phyloP scores from a whole-genome alignment of 768 basidiomycete genomes.

The Hygrocybe coccinea region DNA sequence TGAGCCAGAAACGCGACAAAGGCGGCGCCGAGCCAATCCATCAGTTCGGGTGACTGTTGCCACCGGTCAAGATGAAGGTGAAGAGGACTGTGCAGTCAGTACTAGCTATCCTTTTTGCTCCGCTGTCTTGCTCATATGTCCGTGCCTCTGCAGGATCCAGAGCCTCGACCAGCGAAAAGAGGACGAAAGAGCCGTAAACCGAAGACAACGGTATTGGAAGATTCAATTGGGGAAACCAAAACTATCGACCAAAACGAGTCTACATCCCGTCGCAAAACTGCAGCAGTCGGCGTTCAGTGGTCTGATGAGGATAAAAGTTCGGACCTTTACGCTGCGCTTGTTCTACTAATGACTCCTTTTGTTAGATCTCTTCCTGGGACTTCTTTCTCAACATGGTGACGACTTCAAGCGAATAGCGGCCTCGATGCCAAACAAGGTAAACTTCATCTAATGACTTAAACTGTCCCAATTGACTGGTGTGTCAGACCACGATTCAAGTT shows the following conservation, averaged over 20 bases:
- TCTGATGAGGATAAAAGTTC: slow-evolving; percentile 63
- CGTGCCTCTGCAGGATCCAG: slow-evolving; percentile 24
- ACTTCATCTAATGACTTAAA: slow-evolving; percentile 8
- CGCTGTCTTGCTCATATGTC: background rate
- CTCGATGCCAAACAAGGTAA: slow-evolving; percentile 58
- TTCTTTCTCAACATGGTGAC: slow-evolving; percentile 59
- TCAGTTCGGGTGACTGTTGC: slow-evolving; percentile 24
- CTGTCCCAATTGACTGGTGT: background rate
- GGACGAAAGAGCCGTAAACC: slow-evolving; percentile 40
- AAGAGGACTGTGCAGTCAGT: slow-evolving; percentile 20
- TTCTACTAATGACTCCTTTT: slow-evolving; percentile 7
- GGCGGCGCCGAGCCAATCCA: slow-evolving; percentile 36
- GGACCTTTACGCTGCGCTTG: slow-evolving; percentile 13
- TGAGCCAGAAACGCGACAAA: slow-evolving; percentile 52
- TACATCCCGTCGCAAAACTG: slow-evolving; percentile 19
- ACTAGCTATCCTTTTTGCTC: slow-evolving; percentile 14
- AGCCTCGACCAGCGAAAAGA: slow-evolving; percentile 34
- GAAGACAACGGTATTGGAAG: slow-evolving; percentile 36
- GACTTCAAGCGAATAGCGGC: slow-evolving; percentile 68
- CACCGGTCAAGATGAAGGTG: slow-evolving; percentile 32
- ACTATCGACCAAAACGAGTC: slow-evolving; percentile 22
- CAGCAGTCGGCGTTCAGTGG: slow-evolving; percentile 44
- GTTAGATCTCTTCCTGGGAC: slow-evolving; percentile 48
- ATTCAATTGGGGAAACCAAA: slow-evolving; percentile 30
- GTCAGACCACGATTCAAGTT: slow-evolving; percentile 53